Base-by-base conservation (phyloP, 257 asterid genomes). In the Salvia miltiorrhiza region DNA sequence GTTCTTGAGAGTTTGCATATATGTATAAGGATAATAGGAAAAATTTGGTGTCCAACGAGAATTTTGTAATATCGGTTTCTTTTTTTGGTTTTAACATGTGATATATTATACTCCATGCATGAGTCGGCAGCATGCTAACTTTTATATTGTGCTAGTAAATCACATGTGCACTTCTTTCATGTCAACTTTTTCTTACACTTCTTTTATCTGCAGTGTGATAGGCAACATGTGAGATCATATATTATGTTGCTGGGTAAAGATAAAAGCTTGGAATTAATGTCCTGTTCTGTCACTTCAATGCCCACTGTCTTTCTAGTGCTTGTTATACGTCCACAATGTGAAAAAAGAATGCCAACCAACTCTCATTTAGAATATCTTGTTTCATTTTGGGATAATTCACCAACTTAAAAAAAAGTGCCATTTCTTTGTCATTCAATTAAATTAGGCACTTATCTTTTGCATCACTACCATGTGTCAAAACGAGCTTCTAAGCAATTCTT, bases 181-280 rank as follows among this genome's bases (percentile, higher is more conserved):
- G 5, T 6, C 1, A 0, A 13, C 9, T 24, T 28, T 2, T 14
- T 55, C 12, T 3, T 26, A 28, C 40, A 61, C 33, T 45, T 59
- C 35, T 33, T 64, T 65, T 19, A 28, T 64, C 26, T 16, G 39
- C 24, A 55, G 54, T 53, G 45, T 43, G 45, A 65, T 33, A 35
- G 66, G 68, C 35, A 67, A 67, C 74, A 60, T 52, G 68, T 52
- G 72, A 60, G 69, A 68, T 60, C 33, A 7, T 24, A 65, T 23
- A 55, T 26, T 55, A 26, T 13, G 17, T 55, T 26, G 37, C 61
- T 26, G 60, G 37, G 19, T 53, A 53, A 23, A 53, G 60, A 53
- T 53, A 7, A 53, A 53, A 53, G 17, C 37, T 53, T 53, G 9
- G 37, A 13, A 53, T n/a, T n/a, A n/a, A n/a, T 53, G 2, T 53